Percentiles rank a stretch among this genome's conserved stretches.
Conservation (phyloP, 2,329 filamentous ascomycete genomes). For the Trichoderma arundinaceum region DNA sequence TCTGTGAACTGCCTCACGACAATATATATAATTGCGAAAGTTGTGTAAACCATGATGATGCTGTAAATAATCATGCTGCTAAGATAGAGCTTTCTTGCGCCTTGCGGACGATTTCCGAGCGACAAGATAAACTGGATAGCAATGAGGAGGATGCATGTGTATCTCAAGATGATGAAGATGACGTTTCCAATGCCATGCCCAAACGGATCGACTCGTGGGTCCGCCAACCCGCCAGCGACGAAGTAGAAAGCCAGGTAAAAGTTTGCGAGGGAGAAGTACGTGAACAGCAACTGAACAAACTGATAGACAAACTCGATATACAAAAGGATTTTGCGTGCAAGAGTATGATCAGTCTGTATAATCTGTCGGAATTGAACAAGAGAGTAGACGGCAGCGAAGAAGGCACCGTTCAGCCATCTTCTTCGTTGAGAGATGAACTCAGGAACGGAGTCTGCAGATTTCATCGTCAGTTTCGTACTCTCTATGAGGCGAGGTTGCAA, state of each 20-base stretch:
- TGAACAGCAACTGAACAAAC: slow-evolving; percentile 89
- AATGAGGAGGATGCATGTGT: slow-evolving; percentile 85
- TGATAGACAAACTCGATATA: slow-evolving; percentile 97
- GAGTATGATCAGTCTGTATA: slow-evolving; percentile 88
- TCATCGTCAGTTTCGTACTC: slow-evolving; percentile 37
- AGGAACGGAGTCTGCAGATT: slow-evolving; percentile 74
- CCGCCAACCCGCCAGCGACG: slow-evolving; percentile 86
- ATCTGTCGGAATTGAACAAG: slow-evolving; percentile 94
- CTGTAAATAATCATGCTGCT: slow-evolving; percentile 87
- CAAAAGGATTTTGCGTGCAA: slow-evolving; percentile 86
- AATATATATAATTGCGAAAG: slow-evolving; percentile 87
- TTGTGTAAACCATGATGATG: slow-evolving; percentile 95
- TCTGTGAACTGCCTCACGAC: slow-evolving; percentile 78
- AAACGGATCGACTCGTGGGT: slow-evolving; percentile 83
- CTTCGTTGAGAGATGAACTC: slow-evolving; percentile 97
- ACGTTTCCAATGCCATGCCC: slow-evolving; percentile 82
- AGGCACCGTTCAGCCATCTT: slow-evolving; percentile 97
- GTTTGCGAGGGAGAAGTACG: slow-evolving; percentile 97
- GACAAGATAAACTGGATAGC: slow-evolving; percentile 95
- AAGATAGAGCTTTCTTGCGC: slow-evolving; percentile 88
- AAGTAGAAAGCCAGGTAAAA: slow-evolving; percentile 99
- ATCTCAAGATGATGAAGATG: slow-evolving; percentile 87
- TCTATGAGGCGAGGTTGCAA: too few species aligned
- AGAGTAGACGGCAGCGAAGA: slow-evolving; percentile 98
- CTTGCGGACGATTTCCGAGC: slow-evolving; percentile 94